Evolutionary conservation across 2,329 filamentous ascomycete species (phyloP), one percentile per base, ranked within the genome.

Genomic region (Curvularia eragrostidis): DNA sequence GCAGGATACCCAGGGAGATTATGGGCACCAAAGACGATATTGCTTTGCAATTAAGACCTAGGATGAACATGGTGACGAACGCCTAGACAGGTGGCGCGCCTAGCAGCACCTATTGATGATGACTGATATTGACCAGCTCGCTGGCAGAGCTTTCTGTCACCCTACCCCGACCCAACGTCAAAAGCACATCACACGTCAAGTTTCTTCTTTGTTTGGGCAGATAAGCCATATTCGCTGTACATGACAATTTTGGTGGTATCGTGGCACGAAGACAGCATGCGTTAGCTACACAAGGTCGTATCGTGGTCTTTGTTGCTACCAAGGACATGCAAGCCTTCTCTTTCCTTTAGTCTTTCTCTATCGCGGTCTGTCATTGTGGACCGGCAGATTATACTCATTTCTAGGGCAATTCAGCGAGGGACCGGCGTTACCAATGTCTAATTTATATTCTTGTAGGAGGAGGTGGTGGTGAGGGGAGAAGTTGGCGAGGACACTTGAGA

Each of bases 1-100:
- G 91, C 73, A 88, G 91, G 48, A 84, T 97, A 59, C 93, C 93
- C 0, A 88, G 87, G 56, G 91, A 93, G 66, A 85, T 89, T 42
- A 91, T 96, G 56, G 93, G 93, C 64, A 93, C 91, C 3, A 84
- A 83, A 69, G 85, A 89, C 32, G 86, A 91, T 55, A 77, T 94
- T 74, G 78, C 80, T 56, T 78, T 77, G n/a, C 80, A 87, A 63
- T 77, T 89, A 72, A 79, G 79, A 67, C 87, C 87, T 34, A 79
- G 78, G 56, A 84, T 84, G 83, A 80, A 84, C 70, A 78, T 87
- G 77, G 71, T 75, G 1, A 32, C 44, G 7, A 65, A 63, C 39
- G 71, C 67, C 54, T 76, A 74, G 64, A 49, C 48, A 38, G n/a
- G 19, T 54, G 44, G 58, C 36, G 26, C 48, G 12, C 43, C 44